phyloP scores from a whole-genome alignment of 2,329 filamentous ascomycete genomes.

The Cladosporium sp. region DNA sequence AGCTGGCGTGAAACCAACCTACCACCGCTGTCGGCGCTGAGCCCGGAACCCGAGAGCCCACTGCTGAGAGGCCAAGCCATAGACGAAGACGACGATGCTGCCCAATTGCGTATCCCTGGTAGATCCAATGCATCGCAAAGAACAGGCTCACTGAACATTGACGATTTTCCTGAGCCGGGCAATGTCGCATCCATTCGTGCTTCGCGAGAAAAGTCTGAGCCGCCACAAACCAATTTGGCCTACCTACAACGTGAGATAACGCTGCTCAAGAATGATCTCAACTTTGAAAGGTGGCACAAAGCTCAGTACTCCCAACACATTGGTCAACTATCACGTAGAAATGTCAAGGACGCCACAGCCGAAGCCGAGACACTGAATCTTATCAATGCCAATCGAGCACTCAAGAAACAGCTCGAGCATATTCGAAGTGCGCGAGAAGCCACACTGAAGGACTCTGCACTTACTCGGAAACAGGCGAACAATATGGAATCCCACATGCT shows the following conservation, averaged over 20 bases:
- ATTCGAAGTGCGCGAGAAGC: constrained; percentile 30
- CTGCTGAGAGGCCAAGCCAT: constrained; percentile 48
- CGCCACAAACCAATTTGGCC: constrained; percentile 37
- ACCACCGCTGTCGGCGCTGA: constrained; percentile 41
- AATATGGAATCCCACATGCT: constrained; percentile 60
- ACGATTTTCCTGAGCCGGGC: constrained; percentile 25
- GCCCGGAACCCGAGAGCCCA: constrained; percentile 54
- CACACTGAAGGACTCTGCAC: constrained; percentile 29
- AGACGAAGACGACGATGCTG: constrained; percentile 17
- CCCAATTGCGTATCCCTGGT: constrained; percentile 19
- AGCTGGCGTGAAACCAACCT: constrained; percentile 56
- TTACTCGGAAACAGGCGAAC: constrained; percentile 61
- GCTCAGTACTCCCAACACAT: constrained; percentile 80
- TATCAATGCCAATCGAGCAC: constrained; percentile 68
- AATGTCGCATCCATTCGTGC: neutral
- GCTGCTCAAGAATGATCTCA: constrained; percentile 72
- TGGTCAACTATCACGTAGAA: constrained; percentile 68
- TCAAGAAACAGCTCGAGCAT: constrained; percentile 62
- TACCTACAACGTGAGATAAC: constrained; percentile 71
- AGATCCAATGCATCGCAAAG: constrained; percentile 12
- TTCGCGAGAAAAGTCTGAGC: constrained; percentile 16
- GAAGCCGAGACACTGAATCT: constrained; percentile 81
- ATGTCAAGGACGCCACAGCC: constrained; percentile 70
- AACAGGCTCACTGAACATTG: constrained; percentile 18
- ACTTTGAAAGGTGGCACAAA: constrained; percentile 79